A percentile compares a stretch with the other conserved stretches of the same genome.
Conservation (phyloP, 1,139 yeast species). For the Geotrichum europaeum region DNA sequence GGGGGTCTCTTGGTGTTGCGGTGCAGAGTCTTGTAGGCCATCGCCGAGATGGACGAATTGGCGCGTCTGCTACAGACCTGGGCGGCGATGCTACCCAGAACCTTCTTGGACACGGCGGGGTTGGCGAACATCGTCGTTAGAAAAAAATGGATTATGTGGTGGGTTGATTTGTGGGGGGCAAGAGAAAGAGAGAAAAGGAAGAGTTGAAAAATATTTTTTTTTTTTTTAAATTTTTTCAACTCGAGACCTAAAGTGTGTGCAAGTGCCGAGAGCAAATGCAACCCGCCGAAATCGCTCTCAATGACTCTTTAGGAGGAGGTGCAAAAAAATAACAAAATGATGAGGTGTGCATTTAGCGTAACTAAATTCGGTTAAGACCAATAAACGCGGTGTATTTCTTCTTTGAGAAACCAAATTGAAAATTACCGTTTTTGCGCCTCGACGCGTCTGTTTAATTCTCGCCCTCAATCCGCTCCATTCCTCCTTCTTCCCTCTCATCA, state of each 20-base stretch:
- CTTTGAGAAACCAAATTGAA: background rate
- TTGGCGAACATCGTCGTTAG: constrained; percentile 8
- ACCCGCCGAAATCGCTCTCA: constrained; percentile 6
- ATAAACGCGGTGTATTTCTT: background rate
- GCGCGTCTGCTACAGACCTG: constrained; percentile 3
- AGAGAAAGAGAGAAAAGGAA: background rate
- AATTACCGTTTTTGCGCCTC: background rate
- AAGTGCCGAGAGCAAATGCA: background rate
- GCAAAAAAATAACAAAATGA: background rate
- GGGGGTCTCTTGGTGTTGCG: constrained; percentile 79
- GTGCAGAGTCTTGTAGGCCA: constrained; percentile 89
- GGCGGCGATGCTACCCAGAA: constrained; percentile 9
- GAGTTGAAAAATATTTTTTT: background rate
- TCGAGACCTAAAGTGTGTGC: background rate
- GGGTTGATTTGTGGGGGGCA: background rate
- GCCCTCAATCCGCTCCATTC: background rate
- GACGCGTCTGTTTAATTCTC: constrained; percentile 3
- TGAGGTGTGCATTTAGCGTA: background rate
- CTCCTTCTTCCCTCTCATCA: background rate
- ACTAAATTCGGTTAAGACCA: background rate
- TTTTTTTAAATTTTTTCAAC: background rate
- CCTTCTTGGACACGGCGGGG: constrained; percentile 9
- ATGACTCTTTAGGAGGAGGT: background rate
- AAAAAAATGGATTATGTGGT: background rate
- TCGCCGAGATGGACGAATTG: constrained; percentile 71